Percentiles rank a stretch among this genome's conserved stretches.
These are phyloP conservation scores for Zopfochytrium polystomum DNA, from an alignment of 371 early-diverging fungal genomes.

Conservation along the genomic window DNA sequence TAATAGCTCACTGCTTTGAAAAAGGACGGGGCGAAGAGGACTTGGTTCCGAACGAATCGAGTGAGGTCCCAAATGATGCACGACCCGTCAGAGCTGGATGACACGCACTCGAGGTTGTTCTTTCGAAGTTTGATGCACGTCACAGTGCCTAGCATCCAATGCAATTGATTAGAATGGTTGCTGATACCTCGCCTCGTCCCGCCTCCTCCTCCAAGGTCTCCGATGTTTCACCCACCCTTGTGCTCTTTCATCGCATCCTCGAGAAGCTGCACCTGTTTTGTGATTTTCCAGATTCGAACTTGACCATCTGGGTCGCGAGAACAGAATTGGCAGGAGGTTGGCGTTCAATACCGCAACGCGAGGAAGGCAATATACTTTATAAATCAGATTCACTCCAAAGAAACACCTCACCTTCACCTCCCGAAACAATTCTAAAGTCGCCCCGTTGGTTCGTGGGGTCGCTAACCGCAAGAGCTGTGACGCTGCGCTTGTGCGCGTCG, in stretches of 20 bases:
- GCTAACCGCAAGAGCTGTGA: conserved; percentile 52
- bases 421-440: conserved; percentile 52
- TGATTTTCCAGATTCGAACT: conserved; percentile 56
- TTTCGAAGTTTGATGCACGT: conserved; percentile 55
- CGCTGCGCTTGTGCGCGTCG: conserved; percentile 54
- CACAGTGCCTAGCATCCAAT: conserved; percentile 39
- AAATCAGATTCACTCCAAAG: not conserved
- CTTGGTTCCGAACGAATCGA: conserved; percentile 55
- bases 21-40: conserved; percentile 57
- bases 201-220: too few species aligned
- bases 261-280: conserved; percentile 40
- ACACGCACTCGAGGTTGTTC: conserved; percentile 57
- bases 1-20: conserved; percentile 56
- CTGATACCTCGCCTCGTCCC: not conserved
- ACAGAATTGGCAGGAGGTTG: not conserved
- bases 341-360: not conserved
- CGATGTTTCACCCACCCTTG: conserved; percentile 40
- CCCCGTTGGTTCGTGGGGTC: conserved; percentile 40
- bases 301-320: conserved; percentile 48
- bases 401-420: conserved; percentile 53
- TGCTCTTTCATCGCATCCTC: conserved; percentile 59
- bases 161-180: not conserved
- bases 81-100: conserved; percentile 51
- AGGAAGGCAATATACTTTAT: not conserved
- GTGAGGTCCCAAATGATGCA: conserved; percentile 59